These are phyloP conservation scores for Euphorbia lathyris DNA, from an alignment of 345 rosid species.

Conservation along the genomic window DNA sequence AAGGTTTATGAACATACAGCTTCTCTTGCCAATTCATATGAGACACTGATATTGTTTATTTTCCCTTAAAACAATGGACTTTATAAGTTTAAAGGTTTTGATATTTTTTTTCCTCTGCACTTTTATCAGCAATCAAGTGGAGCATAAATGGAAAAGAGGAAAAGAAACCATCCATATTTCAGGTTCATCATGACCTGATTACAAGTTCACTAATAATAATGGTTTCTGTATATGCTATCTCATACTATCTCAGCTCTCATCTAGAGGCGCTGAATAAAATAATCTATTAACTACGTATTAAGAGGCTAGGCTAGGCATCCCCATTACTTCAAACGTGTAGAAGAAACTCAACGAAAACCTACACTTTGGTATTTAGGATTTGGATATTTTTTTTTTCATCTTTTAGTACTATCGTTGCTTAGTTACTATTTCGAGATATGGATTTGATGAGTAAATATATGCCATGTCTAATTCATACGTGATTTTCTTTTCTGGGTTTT, in stretches of 20 bases:
- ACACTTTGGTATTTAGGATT: background rate
- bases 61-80: constrained; percentile 11
- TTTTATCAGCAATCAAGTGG: constrained; percentile 48
- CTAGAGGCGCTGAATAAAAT: background rate
- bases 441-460: too few species aligned
- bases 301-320: background rate
- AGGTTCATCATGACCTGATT: constrained; percentile 41
- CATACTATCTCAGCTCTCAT: background rate
- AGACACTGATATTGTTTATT: constrained; percentile 10
- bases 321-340: background rate
- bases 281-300: background rate
- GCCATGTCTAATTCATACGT: background rate
- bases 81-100: constrained; percentile 11
- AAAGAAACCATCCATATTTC: constrained; percentile 39
- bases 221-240: constrained; percentile 1
- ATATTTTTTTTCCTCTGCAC: constrained; percentile 27
- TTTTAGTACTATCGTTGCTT: background rate
- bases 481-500: too few species aligned
- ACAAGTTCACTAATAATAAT: constrained; percentile 27
- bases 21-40: constrained; percentile 4
- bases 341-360: background rate
- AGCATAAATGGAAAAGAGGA: constrained; percentile 36
- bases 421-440: background rate
- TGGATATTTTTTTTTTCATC: too few species aligned
- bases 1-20: constrained; percentile 3